These are phyloP conservation scores for Colletotrichum sp. DNA, from an alignment of 2,329 filamentous ascomycete genomes.

Conservation along the genomic window DNA sequence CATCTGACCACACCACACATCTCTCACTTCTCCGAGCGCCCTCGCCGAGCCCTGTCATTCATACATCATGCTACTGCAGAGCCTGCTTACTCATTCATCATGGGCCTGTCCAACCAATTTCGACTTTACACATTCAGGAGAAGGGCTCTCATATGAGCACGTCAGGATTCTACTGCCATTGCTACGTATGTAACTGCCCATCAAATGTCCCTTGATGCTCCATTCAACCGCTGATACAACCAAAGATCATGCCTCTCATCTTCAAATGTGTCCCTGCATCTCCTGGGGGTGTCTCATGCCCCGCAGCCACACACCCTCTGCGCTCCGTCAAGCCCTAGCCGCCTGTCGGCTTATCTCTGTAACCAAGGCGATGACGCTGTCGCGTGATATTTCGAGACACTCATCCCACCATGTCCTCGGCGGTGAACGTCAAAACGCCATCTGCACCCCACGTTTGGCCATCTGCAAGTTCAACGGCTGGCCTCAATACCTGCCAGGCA, in stretches of 20 bases:
- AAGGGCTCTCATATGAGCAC: neutral
- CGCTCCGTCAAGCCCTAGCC: neutral
- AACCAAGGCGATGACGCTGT: neutral
- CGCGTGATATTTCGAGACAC: constrained; percentile 13
- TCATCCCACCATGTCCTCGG: neutral
- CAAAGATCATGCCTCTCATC: neutral
- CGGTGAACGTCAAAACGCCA: constrained; percentile 12
- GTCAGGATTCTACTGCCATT: too few relatives aligned
- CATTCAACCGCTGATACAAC: neutral
- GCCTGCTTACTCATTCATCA: neutral
- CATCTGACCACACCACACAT: neutral
- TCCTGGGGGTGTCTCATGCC: neutral
- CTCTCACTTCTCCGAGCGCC: neutral
- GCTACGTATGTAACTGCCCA: neutral
- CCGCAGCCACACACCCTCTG: neutral
- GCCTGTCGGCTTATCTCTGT: neutral
- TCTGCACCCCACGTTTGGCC: neutral
- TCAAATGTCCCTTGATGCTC: neutral
- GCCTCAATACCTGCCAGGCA: neutral
- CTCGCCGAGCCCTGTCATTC: neutral
- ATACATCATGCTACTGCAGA: neutral
- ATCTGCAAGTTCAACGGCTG: neutral
- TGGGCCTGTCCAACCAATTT: neutral
- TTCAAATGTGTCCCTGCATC: neutral
- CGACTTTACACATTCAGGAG: neutral